A percentile compares a stretch with the other conserved stretches of the same genome.
Conservation (phyloP, 345 rosid genomes). For the Moricandia moricandioides region DNA sequence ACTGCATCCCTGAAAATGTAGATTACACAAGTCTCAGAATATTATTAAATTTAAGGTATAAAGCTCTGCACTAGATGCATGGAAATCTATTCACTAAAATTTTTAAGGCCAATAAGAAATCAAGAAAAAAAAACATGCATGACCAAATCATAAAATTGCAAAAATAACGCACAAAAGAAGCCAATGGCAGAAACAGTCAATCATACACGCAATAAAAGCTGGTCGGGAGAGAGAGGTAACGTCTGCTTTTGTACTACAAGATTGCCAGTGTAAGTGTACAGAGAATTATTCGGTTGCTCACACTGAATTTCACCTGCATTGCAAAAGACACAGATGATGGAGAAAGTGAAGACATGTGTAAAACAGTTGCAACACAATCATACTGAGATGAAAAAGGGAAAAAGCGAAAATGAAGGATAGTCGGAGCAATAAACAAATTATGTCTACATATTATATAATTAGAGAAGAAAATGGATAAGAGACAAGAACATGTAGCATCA, state of each 20-base stretch:
- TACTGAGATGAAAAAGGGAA: not conserved
- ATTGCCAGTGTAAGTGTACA: conserved; percentile 98
- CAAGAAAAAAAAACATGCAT: conserved; percentile 6
- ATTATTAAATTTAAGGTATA: not conserved
- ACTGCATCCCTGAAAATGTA: conserved; percentile 84
- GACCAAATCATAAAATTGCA: conserved; percentile 18
- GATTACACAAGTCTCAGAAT: conserved; percentile 24
- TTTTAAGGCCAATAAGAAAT: not conserved
- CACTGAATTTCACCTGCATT: conserved; percentile 96
- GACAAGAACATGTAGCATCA: conserved; percentile 2
- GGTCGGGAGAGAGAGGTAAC: conserved; percentile 90
- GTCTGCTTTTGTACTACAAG: conserved; percentile 85
- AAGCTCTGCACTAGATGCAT: not conserved
- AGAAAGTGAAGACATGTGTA: not conserved
- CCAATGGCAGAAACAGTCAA: conserved; percentile 13
- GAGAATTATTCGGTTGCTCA: conserved; percentile 96
- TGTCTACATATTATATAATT: not conserved
- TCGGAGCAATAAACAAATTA: not conserved
- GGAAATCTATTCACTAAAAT: not conserved
- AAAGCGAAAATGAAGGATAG: conserved; percentile 1
- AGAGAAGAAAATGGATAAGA: conserved; percentile 20
- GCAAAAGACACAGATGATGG: conserved; percentile 28
- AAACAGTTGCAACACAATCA: conserved; percentile 1
- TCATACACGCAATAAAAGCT: conserved; percentile 83
- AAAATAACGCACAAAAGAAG: conserved; percentile 8